Base-by-base conservation (phyloP, 805 yeast species). In the Starmerella roubikii region DNA sequence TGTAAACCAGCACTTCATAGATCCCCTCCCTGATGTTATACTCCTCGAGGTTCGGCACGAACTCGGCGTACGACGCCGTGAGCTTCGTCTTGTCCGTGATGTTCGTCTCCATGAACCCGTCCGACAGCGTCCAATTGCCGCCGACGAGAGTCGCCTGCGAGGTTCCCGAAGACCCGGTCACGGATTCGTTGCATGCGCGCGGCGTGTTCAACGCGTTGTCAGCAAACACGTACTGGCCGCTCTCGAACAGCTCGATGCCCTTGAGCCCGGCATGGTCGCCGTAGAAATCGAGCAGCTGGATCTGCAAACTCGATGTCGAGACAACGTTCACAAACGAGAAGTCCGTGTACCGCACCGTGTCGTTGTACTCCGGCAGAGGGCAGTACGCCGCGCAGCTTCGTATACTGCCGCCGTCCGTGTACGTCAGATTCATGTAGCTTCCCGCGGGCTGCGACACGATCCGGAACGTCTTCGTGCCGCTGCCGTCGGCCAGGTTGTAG, bases 341-440 rank as follows among this genome's bases (percentile, higher is more conserved):
- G 43, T 86, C 95, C 53, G 80, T 88, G 52, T 67, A 84, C 23
- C 35, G 30, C 5, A 35, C 18, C 3, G 33, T 21, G 13, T 18
- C 42, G 15, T 45, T 32, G 24, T 42, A 42, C 22, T 66, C 65
- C 1, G 68, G 59, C 20, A 88, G 62, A 1, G 95, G 93, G 58
- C 98, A 91, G 69, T 72, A 78, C 1, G 94, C 93, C 57, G 85
- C 94, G 64, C 98, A 91, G 53, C 62, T 61, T 13, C 60, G 55
- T 3, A 68, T 36, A n/a, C 65, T 59, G 35, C 78, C 74, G 3
- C 94, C 93, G 54, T 88, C 88, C 18, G 80, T 62, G 52, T 85
- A 91, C 0, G 93, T 74, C 47, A 91, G 57, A 56, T 91, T 91
- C 94, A 91, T 81, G 45, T 88, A 88, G 47, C 96, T 83, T 48